These are phyloP conservation scores for Scedosporium apiospermum DNA, from an alignment of 2,329 filamentous ascomycete genomes.

Conservation along the genomic window DNA sequence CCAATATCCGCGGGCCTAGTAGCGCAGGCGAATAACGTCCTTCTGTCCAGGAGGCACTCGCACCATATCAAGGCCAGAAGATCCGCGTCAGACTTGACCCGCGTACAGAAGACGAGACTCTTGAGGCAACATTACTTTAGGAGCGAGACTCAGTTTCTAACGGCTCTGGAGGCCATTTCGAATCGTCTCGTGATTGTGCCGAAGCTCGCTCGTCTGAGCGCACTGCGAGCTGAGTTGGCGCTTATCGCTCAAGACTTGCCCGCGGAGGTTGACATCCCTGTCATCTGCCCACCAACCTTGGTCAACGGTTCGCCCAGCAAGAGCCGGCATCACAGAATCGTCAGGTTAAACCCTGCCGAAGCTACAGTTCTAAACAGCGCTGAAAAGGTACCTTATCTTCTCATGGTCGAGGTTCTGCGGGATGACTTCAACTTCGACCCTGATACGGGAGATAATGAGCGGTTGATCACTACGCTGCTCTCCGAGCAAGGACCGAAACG, in stretches of 20 bases:
- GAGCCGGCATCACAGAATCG: constrained; percentile 73
- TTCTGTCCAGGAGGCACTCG: constrained; percentile 49
- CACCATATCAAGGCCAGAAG: constrained; percentile 48
- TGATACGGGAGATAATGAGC: constrained; percentile 61
- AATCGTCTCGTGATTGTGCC: constrained; percentile 76
- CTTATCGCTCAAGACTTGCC: constrained; percentile 73
- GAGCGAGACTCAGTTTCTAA: constrained; percentile 71
- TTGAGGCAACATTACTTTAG: constrained; percentile 76
- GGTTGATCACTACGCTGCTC: constrained; percentile 49
- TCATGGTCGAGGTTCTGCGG: constrained; percentile 74
- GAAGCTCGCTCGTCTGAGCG: constrained; percentile 72
- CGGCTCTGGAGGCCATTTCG: constrained; percentile 73
- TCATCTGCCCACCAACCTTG: constrained; percentile 68
- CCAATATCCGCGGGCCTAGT: constrained; percentile 45
- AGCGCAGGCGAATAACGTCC: constrained; percentile 35
- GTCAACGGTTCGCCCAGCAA: constrained; percentile 63
- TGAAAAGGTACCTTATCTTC: constrained; percentile 73
- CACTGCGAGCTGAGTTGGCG: constrained; percentile 69
- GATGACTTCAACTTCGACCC: constrained; percentile 81
- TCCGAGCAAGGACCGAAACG: constrained; percentile 47
- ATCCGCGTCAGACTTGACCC: constrained; percentile 52
- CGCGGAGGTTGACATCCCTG: constrained; percentile 73
- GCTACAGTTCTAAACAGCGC: constrained; percentile 80
- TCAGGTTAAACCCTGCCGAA: constrained; percentile 74
- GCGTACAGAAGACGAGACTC: constrained; percentile 59